Conservation (phyloP, 2,329 filamentous ascomycete species). For the Cladosporium sp. region DNA sequence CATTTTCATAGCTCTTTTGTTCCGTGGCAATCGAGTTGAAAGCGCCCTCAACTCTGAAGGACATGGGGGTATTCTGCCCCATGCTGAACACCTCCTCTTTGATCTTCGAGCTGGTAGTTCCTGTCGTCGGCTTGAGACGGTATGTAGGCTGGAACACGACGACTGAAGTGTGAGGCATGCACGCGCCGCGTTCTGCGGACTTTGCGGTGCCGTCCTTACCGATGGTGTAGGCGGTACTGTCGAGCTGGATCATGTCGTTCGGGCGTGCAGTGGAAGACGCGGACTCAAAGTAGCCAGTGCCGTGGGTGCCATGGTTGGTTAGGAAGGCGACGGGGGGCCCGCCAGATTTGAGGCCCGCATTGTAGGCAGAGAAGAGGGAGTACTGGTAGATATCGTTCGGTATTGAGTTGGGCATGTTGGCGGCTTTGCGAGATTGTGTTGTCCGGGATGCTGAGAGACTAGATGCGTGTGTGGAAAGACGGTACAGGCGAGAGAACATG, state of each 20-base stretch:
- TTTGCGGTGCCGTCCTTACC: conserved; percentile 34
- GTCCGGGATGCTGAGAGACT: not conserved
- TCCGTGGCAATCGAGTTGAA: conserved; percentile 39
- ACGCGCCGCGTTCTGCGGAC: conserved; percentile 36
- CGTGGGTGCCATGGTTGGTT: conserved; percentile 44
- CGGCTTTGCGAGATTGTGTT: not conserved
- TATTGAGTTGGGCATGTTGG: conserved; percentile 40
- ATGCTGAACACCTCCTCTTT: conserved; percentile 29
- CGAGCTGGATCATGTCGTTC: conserved; percentile 38
- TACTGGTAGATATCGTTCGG: conserved; percentile 50
- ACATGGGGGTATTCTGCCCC: conserved; percentile 42
- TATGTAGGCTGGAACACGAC: conserved; percentile 42
- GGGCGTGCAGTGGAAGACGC: conserved; percentile 18
- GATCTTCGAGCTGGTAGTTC: conserved; percentile 29
- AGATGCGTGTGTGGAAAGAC: not conserved
- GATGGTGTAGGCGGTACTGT: conserved; percentile 38
- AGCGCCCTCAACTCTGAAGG: conserved; percentile 40
- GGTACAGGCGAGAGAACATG: not conserved
- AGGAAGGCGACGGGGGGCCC: conserved; percentile 39
- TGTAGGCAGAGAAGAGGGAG: conserved; percentile 41
- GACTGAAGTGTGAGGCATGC: conserved; percentile 44
- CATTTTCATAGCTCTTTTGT: conserved; percentile 33
- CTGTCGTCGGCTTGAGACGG: conserved; percentile 30
- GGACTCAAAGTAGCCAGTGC: conserved; percentile 42
- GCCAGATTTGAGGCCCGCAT: conserved; percentile 39